Conservation (phyloP, 2,329 filamentous ascomycete genomes). For the Colletotrichum costaricense region DNA sequence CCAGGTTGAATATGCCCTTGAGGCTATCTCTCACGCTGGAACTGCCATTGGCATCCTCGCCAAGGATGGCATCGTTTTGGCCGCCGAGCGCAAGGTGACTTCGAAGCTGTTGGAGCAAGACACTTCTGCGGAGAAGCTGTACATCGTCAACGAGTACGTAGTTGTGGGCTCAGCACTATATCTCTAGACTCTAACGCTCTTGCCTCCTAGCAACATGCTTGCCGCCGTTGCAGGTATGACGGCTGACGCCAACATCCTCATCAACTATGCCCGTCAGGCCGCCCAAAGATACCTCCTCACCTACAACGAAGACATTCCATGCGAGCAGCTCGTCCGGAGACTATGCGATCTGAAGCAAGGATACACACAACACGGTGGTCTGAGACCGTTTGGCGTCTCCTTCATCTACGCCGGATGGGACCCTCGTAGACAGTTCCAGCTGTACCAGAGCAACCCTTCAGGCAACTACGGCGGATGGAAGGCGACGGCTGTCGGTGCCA, state of each 20-base stretch:
- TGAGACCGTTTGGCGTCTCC: constrained; percentile 96
- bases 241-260: constrained; percentile 99
- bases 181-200: background rate
- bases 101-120: constrained; percentile 99
- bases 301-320: constrained; percentile 99
- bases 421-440: constrained; percentile 94
- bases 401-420: constrained; percentile 99
- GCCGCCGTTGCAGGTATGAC: constrained; percentile 99
- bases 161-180: constrained; percentile 43
- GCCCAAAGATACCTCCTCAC: constrained; percentile 98
- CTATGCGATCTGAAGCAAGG: constrained; percentile 99
- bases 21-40: constrained; percentile 98
- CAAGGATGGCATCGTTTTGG: constrained; percentile 97
- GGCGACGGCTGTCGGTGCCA: constrained; percentile 96
- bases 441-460: constrained; percentile 98
- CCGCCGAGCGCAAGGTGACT: constrained; percentile 98
- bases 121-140: constrained; percentile 99
- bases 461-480: constrained; percentile 99
- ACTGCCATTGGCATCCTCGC: constrained; percentile 97
- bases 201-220: constrained; percentile 91
- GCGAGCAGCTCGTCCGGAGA: constrained; percentile 96
- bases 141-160: constrained; percentile 93
- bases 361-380: constrained; percentile 98
- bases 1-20: constrained; percentile 98
- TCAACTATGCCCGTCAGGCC: constrained; percentile 98